A percentile compares a stretch with the other conserved stretches of the same genome.
phyloP scores from a whole-genome alignment of 768 basidiomycete genomes.

The Clathrus columnatus region DNA sequence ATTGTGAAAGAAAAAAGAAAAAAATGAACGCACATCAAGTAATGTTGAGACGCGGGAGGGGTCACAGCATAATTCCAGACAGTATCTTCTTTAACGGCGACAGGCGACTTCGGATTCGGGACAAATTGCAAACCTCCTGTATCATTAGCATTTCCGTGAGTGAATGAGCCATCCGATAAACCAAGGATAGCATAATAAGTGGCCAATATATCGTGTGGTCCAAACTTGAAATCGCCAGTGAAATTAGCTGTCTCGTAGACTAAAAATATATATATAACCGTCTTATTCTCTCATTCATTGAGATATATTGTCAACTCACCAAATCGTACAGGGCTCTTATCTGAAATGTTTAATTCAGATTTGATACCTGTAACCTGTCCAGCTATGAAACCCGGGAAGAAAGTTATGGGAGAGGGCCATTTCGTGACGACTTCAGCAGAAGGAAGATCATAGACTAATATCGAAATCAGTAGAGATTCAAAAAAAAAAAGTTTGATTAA shows the following conservation, averaged over 20 bases:
- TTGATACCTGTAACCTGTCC: not conserved
- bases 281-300: not conserved
- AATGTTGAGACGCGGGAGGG: not conserved
- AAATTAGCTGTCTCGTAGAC: constrained; percentile 2
- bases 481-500: not conserved
- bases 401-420: constrained; percentile 4
- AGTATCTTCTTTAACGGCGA: not conserved
- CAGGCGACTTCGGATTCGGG: not conserved
- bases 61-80: not conserved
- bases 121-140: not conserved
- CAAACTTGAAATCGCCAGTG: not conserved
- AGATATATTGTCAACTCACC: not conserved
- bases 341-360: not conserved
- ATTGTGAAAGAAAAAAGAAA: not conserved
- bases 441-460: not conserved
- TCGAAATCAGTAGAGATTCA: not conserved
- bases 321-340: not conserved
- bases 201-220: not conserved
- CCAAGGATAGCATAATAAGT: not conserved
- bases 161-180: constrained; percentile 1
- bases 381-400: not conserved
- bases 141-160: constrained; percentile 1
- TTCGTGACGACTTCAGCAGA: not conserved
- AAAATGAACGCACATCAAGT: not conserved
- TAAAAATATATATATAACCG: not conserved